Base-by-base conservation (phyloP, 179 eudicot species). In the Dionaea muscipula region DNA sequence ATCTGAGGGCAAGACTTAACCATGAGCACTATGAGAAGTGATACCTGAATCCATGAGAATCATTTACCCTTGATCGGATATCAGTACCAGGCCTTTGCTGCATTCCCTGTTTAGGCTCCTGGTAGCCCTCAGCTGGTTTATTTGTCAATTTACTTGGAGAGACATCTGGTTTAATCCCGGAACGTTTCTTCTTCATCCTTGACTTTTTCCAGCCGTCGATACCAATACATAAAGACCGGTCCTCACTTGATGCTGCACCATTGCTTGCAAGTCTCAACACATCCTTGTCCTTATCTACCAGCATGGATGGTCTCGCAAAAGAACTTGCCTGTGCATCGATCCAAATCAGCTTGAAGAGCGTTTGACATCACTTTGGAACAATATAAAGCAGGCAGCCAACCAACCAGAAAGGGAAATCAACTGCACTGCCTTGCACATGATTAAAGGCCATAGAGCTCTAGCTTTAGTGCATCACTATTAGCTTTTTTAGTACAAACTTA, bases 151-250 rank as follows among this genome's bases (percentile, higher is more conserved):
- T 64, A 56, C 72, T 67, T 21, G 70, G 62, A 71, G 80, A 68
- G 54, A 55, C 68, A 55, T 83, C 86, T 55, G 75, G 60, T 69
- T 83, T 83, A 56, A 78, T 73, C 41, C 75, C 84, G 38, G 91
- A 78, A 35, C 86, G 83, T 68, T 71, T 83, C 75, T 78, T 80
- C 62, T 76, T 80, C 75, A 74, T 73, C 57, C 75, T 83, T 69
- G 83, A 68, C 60, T 72, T 80, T 55, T 74, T 80, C 86, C 91
- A 80, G 57, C 78, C 75, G 62, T 83, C 84, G 27, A 72, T 70
- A 38, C 72, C 65, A 25, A 67, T 51, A 14, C 84, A 45, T 47
- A 69, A 65, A 48, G 72, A 14, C 51, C 68, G 75, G 36, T 80
- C 81, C 56, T 80, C 81, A 54, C 65, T 66, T 64, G 67, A 75